A percentile compares a stretch with the other conserved stretches of the same genome.
These are phyloP conservation scores for Leccinum fallax DNA, from an alignment of 1,284 basidiomycete species.

Conservation along the genomic window DNA sequence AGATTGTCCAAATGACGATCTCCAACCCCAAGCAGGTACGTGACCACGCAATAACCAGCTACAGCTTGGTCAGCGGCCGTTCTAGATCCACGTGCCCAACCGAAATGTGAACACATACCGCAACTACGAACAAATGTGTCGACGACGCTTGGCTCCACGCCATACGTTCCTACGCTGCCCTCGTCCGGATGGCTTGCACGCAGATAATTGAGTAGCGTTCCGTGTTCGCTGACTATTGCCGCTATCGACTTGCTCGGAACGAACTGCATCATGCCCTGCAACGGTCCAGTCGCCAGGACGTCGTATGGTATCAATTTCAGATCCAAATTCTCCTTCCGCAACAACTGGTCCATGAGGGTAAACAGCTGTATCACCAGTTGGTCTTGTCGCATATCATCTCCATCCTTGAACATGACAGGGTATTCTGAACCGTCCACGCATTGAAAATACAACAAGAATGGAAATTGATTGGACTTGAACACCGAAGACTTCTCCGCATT, in stretches of 20 bases:
- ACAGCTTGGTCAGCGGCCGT: slow-evolving; percentile 16
- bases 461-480: slow-evolving; percentile 97
- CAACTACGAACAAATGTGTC: slow-evolving; percentile 98
- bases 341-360: slow-evolving; percentile 93
- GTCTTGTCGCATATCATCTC: slow-evolving; percentile 97
- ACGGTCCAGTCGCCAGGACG: slow-evolving; percentile 89
- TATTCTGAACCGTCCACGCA: slow-evolving; percentile 78
- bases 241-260: slow-evolving; percentile 96
- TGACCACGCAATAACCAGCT: slow-evolving; percentile 99
- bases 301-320: slow-evolving; percentile 91
- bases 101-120: slow-evolving; percentile 58
- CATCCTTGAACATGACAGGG: slow-evolving; percentile 98
- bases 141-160: slow-evolving; percentile 89
- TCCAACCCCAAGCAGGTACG: slow-evolving; percentile 95
- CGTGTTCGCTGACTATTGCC: slow-evolving; percentile 89
- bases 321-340: slow-evolving; percentile 95
- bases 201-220: slow-evolving; percentile 90
- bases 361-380: slow-evolving; percentile 97
- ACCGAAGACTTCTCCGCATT: slow-evolving; percentile 90
- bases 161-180: slow-evolving; percentile 89
- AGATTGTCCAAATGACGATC: slow-evolving; percentile 98
- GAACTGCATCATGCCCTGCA: slow-evolving; percentile 97
- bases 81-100: background rate
- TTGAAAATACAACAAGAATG: slow-evolving; percentile 89
- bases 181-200: slow-evolving; percentile 87